Evolutionary conservation across 345 rosid genomes (phyloP), one percentile per base, ranked within the genome.

Genomic region (Camelina hispida): DNA sequence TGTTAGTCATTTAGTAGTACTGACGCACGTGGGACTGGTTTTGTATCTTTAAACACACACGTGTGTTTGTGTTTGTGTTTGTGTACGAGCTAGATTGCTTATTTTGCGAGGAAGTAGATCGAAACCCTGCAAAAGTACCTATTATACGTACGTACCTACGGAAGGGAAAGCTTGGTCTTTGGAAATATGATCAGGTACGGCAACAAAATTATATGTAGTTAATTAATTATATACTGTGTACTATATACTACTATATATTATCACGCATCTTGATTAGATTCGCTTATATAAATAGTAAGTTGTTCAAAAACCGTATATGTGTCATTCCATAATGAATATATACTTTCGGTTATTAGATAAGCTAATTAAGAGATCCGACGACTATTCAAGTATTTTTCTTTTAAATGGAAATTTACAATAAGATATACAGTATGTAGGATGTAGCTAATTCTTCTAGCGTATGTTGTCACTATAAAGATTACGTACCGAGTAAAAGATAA

Each of bases 121-220:
- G 15, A 43, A 1, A 23, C 62, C 32, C 40, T 13, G 40, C 50
- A 62, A 68, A 43, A 62, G 25, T 9, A 64, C 6, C 66, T 43
- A 51, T 30, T 51, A 0, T 32, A 32, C 35, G 35, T 7, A 53
- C 69, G 17, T 22, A 56, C 48, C 16, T 35, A 52, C 13, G 15
- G 48, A 35, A 55, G 18, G 56, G 38, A 73, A n/a, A 18, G 77
- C 56, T 56, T 48, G 35, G 38, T 52, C 57, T 15, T n/a, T 28
- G 30, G 50, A 25, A 35, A 47, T 58, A 58, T 3, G 42, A 38
- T 70, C 66, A 63, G 80, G 80, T 71, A 38, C n/a, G 42, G 54
- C 54, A 30, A 46, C n/a, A 55, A 58, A 43, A 34, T 25, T 66
- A 37, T 74, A 5, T 64, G 6, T 55, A 38, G 42, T 9, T 9